phyloP scores from a whole-genome alignment of 2,329 filamentous ascomycete species.

The Lasiodiplodia hormozganensis region DNA sequence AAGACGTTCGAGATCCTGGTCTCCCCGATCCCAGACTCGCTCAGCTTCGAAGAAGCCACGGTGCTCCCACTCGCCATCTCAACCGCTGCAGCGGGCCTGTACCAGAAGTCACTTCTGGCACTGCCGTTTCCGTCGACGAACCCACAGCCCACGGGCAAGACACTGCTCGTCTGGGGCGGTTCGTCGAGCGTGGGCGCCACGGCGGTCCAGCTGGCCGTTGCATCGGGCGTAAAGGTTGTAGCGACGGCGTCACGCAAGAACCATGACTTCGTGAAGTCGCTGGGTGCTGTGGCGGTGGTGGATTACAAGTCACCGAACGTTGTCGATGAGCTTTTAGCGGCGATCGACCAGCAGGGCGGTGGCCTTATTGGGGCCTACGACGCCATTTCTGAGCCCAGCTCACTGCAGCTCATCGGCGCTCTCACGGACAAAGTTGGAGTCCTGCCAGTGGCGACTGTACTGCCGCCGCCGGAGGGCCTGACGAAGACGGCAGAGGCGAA shows the following conservation, averaged over 20 bases:
- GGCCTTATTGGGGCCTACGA: constrained; percentile 52
- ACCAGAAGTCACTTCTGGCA: constrained; percentile 47
- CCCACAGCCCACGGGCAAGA: constrained; percentile 42
- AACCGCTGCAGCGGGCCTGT: constrained; percentile 53
- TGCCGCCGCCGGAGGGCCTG: constrained; percentile 16
- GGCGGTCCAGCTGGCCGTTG: constrained; percentile 45
- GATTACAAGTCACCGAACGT: constrained; percentile 44
- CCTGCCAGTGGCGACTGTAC: background rate
- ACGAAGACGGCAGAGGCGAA: background rate
- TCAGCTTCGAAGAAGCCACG: constrained; percentile 48
- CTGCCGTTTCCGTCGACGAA: constrained; percentile 47
- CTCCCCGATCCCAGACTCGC: constrained; percentile 47
- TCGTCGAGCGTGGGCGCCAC: constrained; percentile 44
- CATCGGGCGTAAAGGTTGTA: constrained; percentile 44
- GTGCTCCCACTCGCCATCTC: constrained; percentile 55
- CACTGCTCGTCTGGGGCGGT: constrained; percentile 49
- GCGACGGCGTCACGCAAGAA: constrained; percentile 43
- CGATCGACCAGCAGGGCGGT: constrained; percentile 40
- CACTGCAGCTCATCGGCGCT: background rate
- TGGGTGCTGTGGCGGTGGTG: constrained; percentile 40
- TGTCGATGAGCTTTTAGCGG: constrained; percentile 46
- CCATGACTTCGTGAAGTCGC: constrained; percentile 39
- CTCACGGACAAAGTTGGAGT: constrained; percentile 5
- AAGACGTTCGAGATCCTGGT: constrained; percentile 39
- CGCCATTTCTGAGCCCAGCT: constrained; percentile 34